Percentiles rank a stretch among this genome's conserved stretches.
These are phyloP conservation scores for Cladosporium oxysporum DNA, from an alignment of 2,329 filamentous ascomycete genomes.

Conservation along the genomic window DNA sequence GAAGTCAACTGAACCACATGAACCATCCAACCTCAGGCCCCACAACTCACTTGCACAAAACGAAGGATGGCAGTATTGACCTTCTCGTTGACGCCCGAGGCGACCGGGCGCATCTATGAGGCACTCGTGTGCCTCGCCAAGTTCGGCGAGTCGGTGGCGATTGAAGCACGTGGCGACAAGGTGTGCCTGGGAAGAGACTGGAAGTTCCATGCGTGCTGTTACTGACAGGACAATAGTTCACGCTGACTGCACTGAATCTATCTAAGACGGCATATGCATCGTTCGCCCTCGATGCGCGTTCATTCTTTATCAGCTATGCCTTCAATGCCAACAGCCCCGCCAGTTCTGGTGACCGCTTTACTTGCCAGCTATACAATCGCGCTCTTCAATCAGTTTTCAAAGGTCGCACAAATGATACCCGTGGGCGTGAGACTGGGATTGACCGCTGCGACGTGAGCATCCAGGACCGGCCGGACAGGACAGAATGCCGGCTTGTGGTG, in stretches of 20 bases:
- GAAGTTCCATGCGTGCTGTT: neutral
- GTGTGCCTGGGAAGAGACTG: conserved; percentile 44
- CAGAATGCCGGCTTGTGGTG: conserved; percentile 71
- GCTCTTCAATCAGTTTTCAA: conserved; percentile 72
- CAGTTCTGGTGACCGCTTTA: conserved; percentile 55
- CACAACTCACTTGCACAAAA: neutral
- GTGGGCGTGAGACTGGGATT: conserved; percentile 68
- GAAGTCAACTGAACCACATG: conserved; percentile 10
- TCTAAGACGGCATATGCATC: conserved; percentile 79
- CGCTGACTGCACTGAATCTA: conserved; percentile 74
- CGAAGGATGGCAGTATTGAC: conserved; percentile 50
- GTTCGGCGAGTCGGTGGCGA: conserved; percentile 76
- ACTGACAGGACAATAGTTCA: conserved; percentile 55
- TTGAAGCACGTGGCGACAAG: conserved; percentile 70
- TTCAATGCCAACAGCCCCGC: conserved; percentile 46
- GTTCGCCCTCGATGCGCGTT: conserved; percentile 65
- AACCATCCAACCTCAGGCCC: neutral
- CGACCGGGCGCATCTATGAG: conserved; percentile 70
- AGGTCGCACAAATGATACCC: conserved; percentile 62
- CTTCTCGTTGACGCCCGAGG: conserved; percentile 74
- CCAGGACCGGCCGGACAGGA: conserved; percentile 67
- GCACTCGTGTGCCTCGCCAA: conserved; percentile 72
- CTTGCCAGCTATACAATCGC: conserved; percentile 73
- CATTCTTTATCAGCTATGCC: conserved; percentile 73
- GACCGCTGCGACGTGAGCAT: conserved; percentile 74